phyloP scores from a whole-genome alignment of 176 grass and related monocot species.

The Pontederia crassipes region DNA sequence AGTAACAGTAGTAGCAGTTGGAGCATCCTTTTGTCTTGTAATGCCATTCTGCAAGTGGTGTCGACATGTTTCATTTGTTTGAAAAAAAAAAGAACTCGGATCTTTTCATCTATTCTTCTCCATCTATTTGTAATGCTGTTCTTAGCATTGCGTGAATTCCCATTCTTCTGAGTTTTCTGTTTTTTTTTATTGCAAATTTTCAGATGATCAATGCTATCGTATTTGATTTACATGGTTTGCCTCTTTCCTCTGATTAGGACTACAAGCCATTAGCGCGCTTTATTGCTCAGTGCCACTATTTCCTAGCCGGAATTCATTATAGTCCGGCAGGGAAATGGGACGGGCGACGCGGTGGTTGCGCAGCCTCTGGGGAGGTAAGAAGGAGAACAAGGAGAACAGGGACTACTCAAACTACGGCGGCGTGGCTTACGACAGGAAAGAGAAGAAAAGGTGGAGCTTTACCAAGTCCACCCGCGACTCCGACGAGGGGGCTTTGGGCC shows the following conservation, averaged over 20 bases:
- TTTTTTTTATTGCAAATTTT: too few relatives aligned
- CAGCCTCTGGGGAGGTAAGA: slow-evolving; percentile 47
- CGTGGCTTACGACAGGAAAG: slow-evolving; percentile 10
- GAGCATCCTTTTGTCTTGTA: slow-evolving; percentile 35
- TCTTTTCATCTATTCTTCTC: not conserved
- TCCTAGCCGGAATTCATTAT: slow-evolving; percentile 2
- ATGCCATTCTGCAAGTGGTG: slow-evolving; percentile 28
- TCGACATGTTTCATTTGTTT: slow-evolving; percentile 8
- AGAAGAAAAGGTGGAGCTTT: slow-evolving; percentile 91
- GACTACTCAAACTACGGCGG: not conserved
- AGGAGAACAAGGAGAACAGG: slow-evolving; percentile 31
- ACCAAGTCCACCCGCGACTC: slow-evolving; percentile 44
- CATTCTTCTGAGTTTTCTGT: not conserved
- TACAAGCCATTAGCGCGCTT: not conserved
- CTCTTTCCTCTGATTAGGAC: not conserved
- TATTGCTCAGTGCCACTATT: not conserved
- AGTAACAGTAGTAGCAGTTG: not conserved
- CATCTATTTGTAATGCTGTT: not conserved
- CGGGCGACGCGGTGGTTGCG: slow-evolving; percentile 71
- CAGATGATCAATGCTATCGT: too few relatives aligned
- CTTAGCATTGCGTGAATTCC: not conserved
- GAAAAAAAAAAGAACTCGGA: not conserved
- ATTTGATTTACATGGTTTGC: too few relatives aligned
- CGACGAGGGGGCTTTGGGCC: not conserved
- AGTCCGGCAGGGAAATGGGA: slow-evolving; percentile 41